A percentile compares a stretch with the other conserved stretches of the same genome.
These are phyloP conservation scores for Puya raimondii DNA, from an alignment of 176 grass and related monocot species.

Conservation along the genomic window DNA sequence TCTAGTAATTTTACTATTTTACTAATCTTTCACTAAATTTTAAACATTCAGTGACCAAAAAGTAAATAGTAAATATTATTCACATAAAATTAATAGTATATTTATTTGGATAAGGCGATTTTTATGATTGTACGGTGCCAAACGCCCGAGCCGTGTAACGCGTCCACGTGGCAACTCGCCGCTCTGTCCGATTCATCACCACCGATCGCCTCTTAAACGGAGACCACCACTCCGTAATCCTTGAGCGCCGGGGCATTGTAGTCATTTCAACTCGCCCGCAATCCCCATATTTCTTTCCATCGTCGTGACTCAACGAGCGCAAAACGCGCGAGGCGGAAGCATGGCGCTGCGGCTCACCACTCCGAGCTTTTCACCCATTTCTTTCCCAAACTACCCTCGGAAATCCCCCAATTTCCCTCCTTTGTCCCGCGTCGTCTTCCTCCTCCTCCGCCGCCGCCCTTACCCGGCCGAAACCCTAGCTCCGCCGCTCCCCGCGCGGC, in stretches of 20 bases:
- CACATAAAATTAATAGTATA: background rate
- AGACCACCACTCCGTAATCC: constrained; percentile 19
- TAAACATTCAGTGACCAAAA: too few species aligned
- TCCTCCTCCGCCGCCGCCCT: constrained; percentile 21
- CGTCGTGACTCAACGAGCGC: background rate
- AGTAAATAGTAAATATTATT: too few species aligned
- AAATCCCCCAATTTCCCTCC: constrained; percentile 23
- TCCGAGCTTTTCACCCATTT: constrained; percentile 5
- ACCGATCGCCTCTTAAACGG: background rate
- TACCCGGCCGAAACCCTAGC: constrained; percentile 12
- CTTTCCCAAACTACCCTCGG: constrained; percentile 21
- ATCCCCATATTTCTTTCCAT: constrained; percentile 10
- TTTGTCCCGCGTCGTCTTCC: constrained; percentile 15
- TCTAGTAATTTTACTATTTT: too few species aligned
- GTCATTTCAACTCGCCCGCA: constrained; percentile 3
- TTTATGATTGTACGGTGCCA: background rate
- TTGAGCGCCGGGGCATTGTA: background rate
- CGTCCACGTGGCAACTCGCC: background rate
- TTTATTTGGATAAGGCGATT: background rate
- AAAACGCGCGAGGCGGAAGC: constrained; percentile 1
- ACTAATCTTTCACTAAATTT: too few species aligned
- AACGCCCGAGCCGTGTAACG: background rate
- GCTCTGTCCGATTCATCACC: background rate
- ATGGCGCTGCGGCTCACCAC: constrained; percentile 61
- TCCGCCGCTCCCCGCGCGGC: constrained; percentile 11